Base-by-base conservation (phyloP, 2,329 filamentous ascomycete genomes). In the Rutstroemia sp. region DNA sequence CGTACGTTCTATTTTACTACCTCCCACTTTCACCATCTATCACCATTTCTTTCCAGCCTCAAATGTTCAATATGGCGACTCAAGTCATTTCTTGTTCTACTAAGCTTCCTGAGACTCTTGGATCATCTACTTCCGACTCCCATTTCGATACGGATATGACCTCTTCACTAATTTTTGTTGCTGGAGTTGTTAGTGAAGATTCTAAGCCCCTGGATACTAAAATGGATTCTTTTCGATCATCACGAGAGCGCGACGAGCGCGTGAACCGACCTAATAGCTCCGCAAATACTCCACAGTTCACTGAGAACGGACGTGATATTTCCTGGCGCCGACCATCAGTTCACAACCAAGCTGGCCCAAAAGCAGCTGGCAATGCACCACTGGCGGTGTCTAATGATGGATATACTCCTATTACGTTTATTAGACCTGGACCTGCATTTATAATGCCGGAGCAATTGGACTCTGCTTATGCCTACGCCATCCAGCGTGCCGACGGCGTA, bases 401-500 rank as follows among this genome's bases (percentile, higher is more conserved):
- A 12, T 53, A 47, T 14, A 52, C 63, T 30, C 63, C 63, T 1
- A 14, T 66, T 0, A 64, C 59, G 10, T 49, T 55, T 10, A 51
- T 69, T 18, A 34, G 42, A 2, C 67, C 67, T 19, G 67, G 67
- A 8, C 38, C 50, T 1, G 55, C 62, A 2, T 62, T 38, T 8
- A 61, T 65, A 4, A 58, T 58, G 1, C 54, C 62, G 1, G 53
- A 58, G 9, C 67, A 69, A 52, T 37, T 70, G 0, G 49, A 62
- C 23, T 47, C 59, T 30, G 66, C 67, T 14, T 77, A 74, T 55
- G 74, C 72, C 2, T 84, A 84, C 66, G 81, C 74, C 60, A 75
- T 79, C 52, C 74, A 78, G 52, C 74, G 81, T 6, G 76, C 76
- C 8, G 75, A 81, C 57, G 81, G 81, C 3, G 69, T 72, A 48